phyloP scores from a whole-genome alignment of 1,139 yeast species.

The Kluyveromyces sp. region DNA sequence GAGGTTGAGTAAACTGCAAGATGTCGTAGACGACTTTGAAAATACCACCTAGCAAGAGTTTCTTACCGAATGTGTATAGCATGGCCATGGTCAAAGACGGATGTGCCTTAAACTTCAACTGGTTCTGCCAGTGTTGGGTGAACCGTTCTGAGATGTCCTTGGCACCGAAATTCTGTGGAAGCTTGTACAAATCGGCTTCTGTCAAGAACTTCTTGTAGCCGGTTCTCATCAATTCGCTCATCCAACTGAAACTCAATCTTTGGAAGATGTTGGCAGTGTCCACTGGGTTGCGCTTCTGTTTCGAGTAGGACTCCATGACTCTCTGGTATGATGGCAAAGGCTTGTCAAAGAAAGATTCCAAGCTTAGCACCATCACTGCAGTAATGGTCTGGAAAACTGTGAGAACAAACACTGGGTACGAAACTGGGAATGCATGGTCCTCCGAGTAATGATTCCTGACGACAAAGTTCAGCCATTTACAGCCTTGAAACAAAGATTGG shows the following conservation, averaged over 20 bases:
- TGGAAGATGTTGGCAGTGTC: conserved; percentile 82
- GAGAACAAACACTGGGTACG: conserved; percentile 37
- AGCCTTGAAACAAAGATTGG: conserved; percentile 38
- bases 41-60: conserved; percentile 63
- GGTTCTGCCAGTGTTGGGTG: conserved; percentile 53
- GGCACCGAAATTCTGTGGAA: conserved; percentile 62
- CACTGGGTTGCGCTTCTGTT: conserved; percentile 47
- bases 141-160: conserved; percentile 44
- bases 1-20: conserved; percentile 86
- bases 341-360: conserved; percentile 50
- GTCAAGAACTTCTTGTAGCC: conserved; percentile 72
- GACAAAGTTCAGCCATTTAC: conserved; percentile 42
- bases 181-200: conserved; percentile 72
- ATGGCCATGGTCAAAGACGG: conserved; percentile 69
- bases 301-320: conserved; percentile 34
- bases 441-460: conserved; percentile 39
- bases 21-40: conserved; percentile 75
- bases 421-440: conserved; percentile 21
- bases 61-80: conserved; percentile 60
- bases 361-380: conserved; percentile 43
- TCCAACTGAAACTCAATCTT: conserved; percentile 79
- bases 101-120: conserved; percentile 35
- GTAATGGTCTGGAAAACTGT: conserved; percentile 44
- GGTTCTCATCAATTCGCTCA: conserved; percentile 79
- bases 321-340: conserved; percentile 36